Evolutionary conservation across 768 basidiomycete genomes (phyloP).

Genomic region (Leccinum barrowsii): DNA sequence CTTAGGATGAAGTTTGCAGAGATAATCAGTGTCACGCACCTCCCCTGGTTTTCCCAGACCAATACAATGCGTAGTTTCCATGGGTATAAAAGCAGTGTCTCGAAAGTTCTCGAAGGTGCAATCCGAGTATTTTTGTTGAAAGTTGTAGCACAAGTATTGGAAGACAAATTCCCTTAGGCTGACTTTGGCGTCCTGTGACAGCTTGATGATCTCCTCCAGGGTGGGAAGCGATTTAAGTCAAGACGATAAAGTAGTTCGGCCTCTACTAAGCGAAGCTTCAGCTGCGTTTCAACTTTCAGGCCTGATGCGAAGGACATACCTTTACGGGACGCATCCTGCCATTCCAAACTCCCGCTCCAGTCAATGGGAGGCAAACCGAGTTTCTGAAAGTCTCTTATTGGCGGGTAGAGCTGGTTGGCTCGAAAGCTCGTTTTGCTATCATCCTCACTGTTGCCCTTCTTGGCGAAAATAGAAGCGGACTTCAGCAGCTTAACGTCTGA

Average conservation of each 20-base stretch:
- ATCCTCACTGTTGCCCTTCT: slow-evolving; percentile 34
- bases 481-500: neutral
- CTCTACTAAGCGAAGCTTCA: too few relatives aligned
- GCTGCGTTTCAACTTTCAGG: too few relatives aligned
- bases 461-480: slow-evolving; percentile 39
- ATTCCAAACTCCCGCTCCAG: slow-evolving; percentile 71
- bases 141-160: slow-evolving; percentile 64
- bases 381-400: slow-evolving; percentile 58
- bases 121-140: neutral
- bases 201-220: slow-evolving; percentile 58
- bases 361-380: slow-evolving; percentile 78
- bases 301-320: neutral
- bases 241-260: neutral
- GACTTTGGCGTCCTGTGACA: slow-evolving; percentile 51
- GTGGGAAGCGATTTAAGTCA: slow-evolving; percentile 36
- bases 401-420: slow-evolving; percentile 80
- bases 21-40: neutral
- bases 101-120: slow-evolving; percentile 47
- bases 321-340: slow-evolving; percentile 35
- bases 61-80: neutral
- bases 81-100: neutral
- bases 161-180: slow-evolving; percentile 49
- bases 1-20: neutral
- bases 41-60: neutral
- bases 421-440: slow-evolving; percentile 38